Evolutionary conservation across 2,329 filamentous ascomycete genomes (phyloP).

Genomic region (Aspergillus calidoustus): DNA sequence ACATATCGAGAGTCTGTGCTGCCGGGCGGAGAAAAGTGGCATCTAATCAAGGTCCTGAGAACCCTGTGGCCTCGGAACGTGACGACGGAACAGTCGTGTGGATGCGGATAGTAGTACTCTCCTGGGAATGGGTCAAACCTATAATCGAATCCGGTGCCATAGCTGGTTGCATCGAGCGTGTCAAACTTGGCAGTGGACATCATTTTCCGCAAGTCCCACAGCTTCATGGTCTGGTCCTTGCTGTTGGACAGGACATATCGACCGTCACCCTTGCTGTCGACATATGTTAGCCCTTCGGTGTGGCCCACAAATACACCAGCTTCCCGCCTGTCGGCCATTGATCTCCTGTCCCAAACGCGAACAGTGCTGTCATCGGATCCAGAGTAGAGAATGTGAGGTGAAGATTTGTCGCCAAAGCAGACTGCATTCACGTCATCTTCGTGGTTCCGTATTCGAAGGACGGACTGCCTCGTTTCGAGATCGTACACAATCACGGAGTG

Average conservation of each 20-base stretch:
- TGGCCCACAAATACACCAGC: constrained; percentile 69
- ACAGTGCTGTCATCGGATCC: constrained; percentile 93
- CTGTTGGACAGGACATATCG: constrained; percentile 91
- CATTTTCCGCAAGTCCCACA: constrained; percentile 94
- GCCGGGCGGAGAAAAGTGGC: constrained; percentile 87
- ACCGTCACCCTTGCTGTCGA: constrained; percentile 82
- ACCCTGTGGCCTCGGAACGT: constrained; percentile 92
- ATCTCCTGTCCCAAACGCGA: constrained; percentile 92
- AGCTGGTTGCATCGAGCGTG: constrained; percentile 55
- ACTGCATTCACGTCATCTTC: constrained; percentile 93
- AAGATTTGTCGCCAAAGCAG: constrained; percentile 86
- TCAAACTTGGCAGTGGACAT: constrained; percentile 69
- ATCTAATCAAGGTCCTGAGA: constrained; percentile 86
- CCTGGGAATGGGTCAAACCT: constrained; percentile 61
- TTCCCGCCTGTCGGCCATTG: constrained; percentile 64
- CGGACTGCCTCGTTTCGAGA: constrained; percentile 75
- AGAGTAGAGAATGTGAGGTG: constrained; percentile 92
- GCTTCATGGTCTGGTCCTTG: constrained; percentile 96
- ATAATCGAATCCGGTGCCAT: constrained; percentile 67
- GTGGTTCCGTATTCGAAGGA: constrained; percentile 79
- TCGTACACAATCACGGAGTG: constrained; percentile 87
- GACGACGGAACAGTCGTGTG: constrained; percentile 86
- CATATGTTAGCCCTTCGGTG: constrained; percentile 68
- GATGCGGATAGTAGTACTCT: constrained; percentile 66
- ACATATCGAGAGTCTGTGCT: constrained; percentile 91